Conservation (phyloP, 768 basidiomycete species). For the Termitomyces heimii region DNA sequence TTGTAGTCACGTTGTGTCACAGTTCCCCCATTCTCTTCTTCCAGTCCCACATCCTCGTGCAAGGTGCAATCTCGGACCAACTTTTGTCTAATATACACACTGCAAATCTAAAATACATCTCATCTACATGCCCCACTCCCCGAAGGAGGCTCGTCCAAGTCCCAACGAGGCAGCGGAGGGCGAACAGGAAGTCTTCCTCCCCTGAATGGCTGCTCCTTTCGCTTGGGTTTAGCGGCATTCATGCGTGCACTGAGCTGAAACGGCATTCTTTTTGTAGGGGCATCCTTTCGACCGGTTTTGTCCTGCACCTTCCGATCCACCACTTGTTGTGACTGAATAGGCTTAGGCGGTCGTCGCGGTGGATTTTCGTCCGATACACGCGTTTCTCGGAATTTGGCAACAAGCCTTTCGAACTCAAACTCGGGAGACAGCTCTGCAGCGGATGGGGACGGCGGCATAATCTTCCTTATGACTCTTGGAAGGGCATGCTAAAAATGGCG, state of each 20-base stretch:
- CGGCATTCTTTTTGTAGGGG: background rate
- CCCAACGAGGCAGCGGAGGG: constrained; percentile 22
- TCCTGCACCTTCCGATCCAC: background rate
- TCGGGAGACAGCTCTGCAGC: constrained; percentile 10
- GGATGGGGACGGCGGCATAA: constrained; percentile 17
- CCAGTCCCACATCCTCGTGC: constrained; percentile 1
- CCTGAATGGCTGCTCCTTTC: constrained; percentile 16
- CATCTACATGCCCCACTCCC: background rate
- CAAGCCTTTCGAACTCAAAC: constrained; percentile 16
- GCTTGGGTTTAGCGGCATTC: constrained; percentile 10
- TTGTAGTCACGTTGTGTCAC: constrained; percentile 16
- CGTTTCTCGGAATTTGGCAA: constrained; percentile 10
- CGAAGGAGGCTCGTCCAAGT: constrained; percentile 8
- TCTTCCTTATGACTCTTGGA: constrained; percentile 18
- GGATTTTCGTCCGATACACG: constrained; percentile 8
- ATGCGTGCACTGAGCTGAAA: constrained; percentile 12
- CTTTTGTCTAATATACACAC: background rate
- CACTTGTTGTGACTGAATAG: constrained; percentile 1
- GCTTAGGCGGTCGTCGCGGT: background rate
- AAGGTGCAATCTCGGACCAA: background rate
- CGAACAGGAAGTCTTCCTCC: constrained; percentile 19
- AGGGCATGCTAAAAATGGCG: constrained; percentile 7
- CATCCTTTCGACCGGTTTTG: background rate
- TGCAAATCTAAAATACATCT: background rate
- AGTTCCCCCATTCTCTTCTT: background rate